Percentiles rank a stretch among this genome's conserved stretches.
Evolutionary conservation across 2,329 filamentous ascomycete genomes (phyloP).

Genomic region (Ophiocordyceps camponoti-rufipedis): DNA sequence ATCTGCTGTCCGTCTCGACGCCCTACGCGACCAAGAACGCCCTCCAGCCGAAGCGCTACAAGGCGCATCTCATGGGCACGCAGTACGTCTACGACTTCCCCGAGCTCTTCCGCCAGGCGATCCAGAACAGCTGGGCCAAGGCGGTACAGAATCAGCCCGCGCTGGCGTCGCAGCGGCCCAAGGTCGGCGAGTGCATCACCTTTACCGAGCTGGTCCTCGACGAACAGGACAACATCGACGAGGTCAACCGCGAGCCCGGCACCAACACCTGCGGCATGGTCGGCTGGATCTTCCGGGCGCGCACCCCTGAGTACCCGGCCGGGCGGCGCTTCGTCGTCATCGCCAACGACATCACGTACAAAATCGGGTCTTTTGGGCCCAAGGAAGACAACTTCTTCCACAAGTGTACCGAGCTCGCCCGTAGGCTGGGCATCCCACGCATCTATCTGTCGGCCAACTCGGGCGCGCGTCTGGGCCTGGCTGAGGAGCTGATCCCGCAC

Average conservation of each 20-base stretch:
- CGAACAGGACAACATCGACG: constrained; percentile 76
- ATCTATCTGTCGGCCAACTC: constrained; percentile 99
- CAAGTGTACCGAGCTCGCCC: constrained; percentile 93
- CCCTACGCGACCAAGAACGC: constrained; percentile 98
- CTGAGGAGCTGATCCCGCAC: constrained; percentile 89
- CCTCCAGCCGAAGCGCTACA: constrained; percentile 97
- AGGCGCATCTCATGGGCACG: constrained; percentile 96
- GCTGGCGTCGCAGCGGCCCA: constrained; percentile 64
- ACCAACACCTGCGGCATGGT: constrained; percentile 98
- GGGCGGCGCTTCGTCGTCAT: constrained; percentile 90
- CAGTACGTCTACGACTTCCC: constrained; percentile 99
- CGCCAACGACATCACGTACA: constrained; percentile 98
- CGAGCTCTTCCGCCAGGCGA: constrained; percentile 93
- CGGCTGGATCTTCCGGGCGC: constrained; percentile 88
- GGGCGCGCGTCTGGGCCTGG: constrained; percentile 89
- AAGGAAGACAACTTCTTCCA: constrained; percentile 96
- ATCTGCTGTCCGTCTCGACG: constrained; percentile 74
- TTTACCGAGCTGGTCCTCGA: constrained; percentile 91
- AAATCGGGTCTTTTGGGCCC: constrained; percentile 94
- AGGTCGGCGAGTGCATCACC: constrained; percentile 78
- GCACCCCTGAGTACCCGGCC: constrained; percentile 85
- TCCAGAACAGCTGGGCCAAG: constrained; percentile 84
- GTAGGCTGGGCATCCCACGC: constrained; percentile 84
- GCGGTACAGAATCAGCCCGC: constrained; percentile 55
- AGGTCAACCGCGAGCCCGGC: constrained; percentile 87